Evolutionary conservation across 202 grass and related monocot species (phyloP).

Genomic region (Hordeum pubiflorum): DNA sequence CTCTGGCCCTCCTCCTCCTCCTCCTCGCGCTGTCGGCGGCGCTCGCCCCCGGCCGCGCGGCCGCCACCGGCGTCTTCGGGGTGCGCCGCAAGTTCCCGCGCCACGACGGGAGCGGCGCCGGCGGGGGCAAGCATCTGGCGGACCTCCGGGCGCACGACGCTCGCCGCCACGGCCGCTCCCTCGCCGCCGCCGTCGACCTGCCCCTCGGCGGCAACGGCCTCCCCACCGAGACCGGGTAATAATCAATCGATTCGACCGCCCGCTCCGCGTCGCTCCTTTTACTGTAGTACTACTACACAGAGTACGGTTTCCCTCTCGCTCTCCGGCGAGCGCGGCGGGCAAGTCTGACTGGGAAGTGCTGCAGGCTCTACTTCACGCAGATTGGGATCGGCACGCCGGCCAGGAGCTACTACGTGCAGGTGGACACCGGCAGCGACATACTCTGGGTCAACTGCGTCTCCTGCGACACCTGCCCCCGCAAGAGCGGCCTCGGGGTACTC

Average conservation of each 20-base stretch:
- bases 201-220: conserved; percentile 72
- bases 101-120: not conserved
- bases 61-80: conserved; percentile 46
- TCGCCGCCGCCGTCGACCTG: conserved; percentile 52
- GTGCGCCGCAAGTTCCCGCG: conserved; percentile 67
- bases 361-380: conserved; percentile 77
- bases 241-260: not conserved
- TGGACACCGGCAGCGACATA: conserved; percentile 93
- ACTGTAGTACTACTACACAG: not conserved
- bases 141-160: conserved; percentile 53
- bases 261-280: not conserved
- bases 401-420: conserved; percentile 83
- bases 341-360: conserved; percentile 1
- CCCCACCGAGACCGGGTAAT: conserved; percentile 57
- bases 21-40: conserved; percentile 21
- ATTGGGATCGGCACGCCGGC: conserved; percentile 72
- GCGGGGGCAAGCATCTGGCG: conserved; percentile 7
- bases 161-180: conserved; percentile 40
- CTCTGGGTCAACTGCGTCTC: conserved; percentile 92
- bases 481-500: conserved; percentile 77
- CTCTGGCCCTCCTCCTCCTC: not conserved
- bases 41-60: conserved; percentile 6
- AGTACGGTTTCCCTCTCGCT: not conserved
- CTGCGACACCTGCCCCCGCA: conserved; percentile 65
- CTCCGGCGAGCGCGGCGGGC: not conserved